phyloP scores from a whole-genome alignment of 257 asterid species.

The Salvia splendens region DNA sequence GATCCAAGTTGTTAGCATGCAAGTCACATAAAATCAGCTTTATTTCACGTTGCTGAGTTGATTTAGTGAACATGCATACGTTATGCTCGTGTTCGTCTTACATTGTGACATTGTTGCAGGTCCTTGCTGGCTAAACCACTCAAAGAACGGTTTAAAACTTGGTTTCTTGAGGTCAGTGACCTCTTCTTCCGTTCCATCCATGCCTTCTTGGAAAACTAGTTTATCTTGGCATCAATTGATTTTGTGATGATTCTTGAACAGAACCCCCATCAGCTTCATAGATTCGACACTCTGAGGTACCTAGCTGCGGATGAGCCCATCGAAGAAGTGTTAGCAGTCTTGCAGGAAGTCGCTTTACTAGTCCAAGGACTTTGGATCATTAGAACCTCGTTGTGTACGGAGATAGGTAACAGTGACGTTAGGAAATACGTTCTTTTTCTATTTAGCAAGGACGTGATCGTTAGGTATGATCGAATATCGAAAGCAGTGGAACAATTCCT shows the following conservation, averaged over 20 bases:
- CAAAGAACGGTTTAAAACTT: constrained; percentile 63
- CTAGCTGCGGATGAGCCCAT: constrained; percentile 64
- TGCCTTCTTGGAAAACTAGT: constrained; percentile 6
- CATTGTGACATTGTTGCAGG: constrained; percentile 52
- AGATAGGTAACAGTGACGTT: constrained; percentile 43
- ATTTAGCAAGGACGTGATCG: constrained; percentile 56
- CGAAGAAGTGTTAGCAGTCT: constrained; percentile 62
- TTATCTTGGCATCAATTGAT: constrained; percentile 28
- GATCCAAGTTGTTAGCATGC: constrained; percentile 3
- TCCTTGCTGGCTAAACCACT: constrained; percentile 57
- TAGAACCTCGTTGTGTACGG: constrained; percentile 53
- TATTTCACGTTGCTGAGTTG: constrained; percentile 5
- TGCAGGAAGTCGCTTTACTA: constrained; percentile 62
- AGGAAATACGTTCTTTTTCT: constrained; percentile 63
- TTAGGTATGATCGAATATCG: constrained; percentile 41
- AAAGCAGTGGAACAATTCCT: constrained; percentile 50
- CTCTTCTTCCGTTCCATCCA: constrained; percentile 2
- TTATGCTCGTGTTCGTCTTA: constrained; percentile 16
- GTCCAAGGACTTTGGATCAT: constrained; percentile 95
- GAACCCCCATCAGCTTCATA: constrained; percentile 68
- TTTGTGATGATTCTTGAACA: constrained; percentile 41
- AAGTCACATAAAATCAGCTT: too few species aligned
- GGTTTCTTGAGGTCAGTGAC: constrained; percentile 66
- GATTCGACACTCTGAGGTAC: constrained; percentile 70
- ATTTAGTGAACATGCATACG: neutral